Base-by-base conservation (phyloP, 805 yeast genomes). In the Danielia oregonensis region DNA sequence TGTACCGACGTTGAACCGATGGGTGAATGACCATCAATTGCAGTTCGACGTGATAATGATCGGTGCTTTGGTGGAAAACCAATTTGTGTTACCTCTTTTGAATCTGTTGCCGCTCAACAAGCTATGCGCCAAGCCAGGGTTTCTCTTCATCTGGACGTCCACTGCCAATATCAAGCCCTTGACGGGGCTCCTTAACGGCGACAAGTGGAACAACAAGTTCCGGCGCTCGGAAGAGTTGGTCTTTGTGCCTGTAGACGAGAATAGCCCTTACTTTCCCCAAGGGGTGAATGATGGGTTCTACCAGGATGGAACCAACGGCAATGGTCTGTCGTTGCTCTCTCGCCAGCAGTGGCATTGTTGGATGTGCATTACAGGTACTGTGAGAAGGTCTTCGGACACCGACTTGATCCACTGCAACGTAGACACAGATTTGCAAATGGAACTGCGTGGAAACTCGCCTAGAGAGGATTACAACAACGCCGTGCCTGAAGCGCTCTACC, bases 361-460 rank as follows among this genome's bases (percentile, higher is more conserved):
- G 85, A 88, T 89, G 96, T 91, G 96, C 48, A 84, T 89, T 34
- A 89, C 95, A 2, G 97, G 97, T 2, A 89, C 97, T 0, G 91
- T 89, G 6, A 70, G 96, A 52, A 72, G 97, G 49, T 77, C 94
- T 2, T 78, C 80, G 0, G 97, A 89, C 60, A 74, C 75, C 10
- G 88, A 86, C 56, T 67, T 89, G 39, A 88, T 89, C 41, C 94
- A 89, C 55, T 91, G 97, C 62, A 89, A 89, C 52, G 78, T 89
- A 25, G 95, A 89, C 51, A 88, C 96, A 0, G 97, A 89, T 59
- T 68, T 89, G 32, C 80, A 79, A 40, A 72, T 89, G 41, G 95
- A 87, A 52, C 44, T 50, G 14, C 9, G 16, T 11, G 29, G 34
- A 15, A 21, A 28, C 6, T 30, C 36, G 8, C 25, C 35, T 4